A percentile compares a stretch with the other conserved stretches of the same genome.
Conservation (phyloP, 176 grass and related monocot species). For the Tuctoria greenei region DNA sequence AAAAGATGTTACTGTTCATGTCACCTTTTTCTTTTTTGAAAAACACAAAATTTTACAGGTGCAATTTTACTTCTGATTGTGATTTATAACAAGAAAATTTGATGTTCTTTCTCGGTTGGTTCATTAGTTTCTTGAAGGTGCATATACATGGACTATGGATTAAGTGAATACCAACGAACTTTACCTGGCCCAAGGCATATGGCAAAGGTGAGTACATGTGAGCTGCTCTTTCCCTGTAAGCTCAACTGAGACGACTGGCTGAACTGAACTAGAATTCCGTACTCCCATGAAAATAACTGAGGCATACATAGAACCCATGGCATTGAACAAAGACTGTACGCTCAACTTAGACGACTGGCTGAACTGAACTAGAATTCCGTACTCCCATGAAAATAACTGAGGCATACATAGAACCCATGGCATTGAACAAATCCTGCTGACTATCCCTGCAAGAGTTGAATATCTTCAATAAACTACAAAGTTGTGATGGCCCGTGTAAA, state of each 20-base stretch:
- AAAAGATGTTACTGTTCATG: not conserved
- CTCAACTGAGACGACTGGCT: constrained; percentile 75
- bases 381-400: constrained; percentile 77
- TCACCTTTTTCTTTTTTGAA: not conserved
- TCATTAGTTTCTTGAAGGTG: not conserved
- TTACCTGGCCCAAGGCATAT: constrained; percentile 82
- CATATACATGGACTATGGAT: not conserved
- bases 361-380: constrained; percentile 61
- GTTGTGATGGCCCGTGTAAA: not conserved
- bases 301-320: constrained; percentile 89
- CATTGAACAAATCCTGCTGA: constrained; percentile 79
- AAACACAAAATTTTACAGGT: not conserved
- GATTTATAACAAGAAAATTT: not conserved
- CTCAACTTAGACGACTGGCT: constrained; percentile 74
- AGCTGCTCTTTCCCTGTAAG: constrained; percentile 77
- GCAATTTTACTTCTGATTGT: constrained; percentile 25
- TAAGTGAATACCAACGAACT: constrained; percentile 12
- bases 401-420: constrained; percentile 89
- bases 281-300: constrained; percentile 77
- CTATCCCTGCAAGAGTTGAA: constrained; percentile 47
- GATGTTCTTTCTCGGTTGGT: not conserved
- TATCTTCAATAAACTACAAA: constrained; percentile 7
- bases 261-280: constrained; percentile 61
- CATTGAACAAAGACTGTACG: constrained; percentile 83
- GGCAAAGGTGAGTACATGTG: constrained; percentile 87